phyloP scores from a whole-genome alignment of 2,329 filamentous ascomycete species.

The Neopestalotiopsis sp. region DNA sequence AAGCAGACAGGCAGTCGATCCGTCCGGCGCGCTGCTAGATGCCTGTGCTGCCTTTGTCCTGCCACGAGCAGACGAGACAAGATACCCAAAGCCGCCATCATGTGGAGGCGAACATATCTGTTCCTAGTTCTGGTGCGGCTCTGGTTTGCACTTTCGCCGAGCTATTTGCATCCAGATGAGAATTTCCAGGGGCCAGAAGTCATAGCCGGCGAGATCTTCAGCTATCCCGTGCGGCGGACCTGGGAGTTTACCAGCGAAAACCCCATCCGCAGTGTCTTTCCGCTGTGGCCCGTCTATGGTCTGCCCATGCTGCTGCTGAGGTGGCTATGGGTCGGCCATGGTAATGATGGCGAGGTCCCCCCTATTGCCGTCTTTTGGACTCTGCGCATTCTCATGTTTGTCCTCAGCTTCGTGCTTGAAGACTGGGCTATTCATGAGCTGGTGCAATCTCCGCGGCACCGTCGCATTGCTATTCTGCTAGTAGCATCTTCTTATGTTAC shows the following conservation, averaged over 20 bases:
- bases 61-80: slow-evolving; percentile 12
- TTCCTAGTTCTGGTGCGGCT: slow-evolving; percentile 84
- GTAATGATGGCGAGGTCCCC: slow-evolving; percentile 75
- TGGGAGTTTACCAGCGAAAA: slow-evolving; percentile 94
- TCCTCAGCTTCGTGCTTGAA: slow-evolving; percentile 93
- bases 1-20: not conserved
- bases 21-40: not conserved
- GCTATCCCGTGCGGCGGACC: slow-evolving; percentile 85
- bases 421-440: slow-evolving; percentile 98
- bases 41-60: slow-evolving; percentile 3
- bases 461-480: slow-evolving; percentile 77
- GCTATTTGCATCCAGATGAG: slow-evolving; percentile 98
- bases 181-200: slow-evolving; percentile 99
- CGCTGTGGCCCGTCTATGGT: slow-evolving; percentile 94
- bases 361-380: slow-evolving; percentile 91
- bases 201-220: slow-evolving; percentile 92
- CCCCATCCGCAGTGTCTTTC: slow-evolving; percentile 95
- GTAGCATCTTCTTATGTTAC: slow-evolving; percentile 97
- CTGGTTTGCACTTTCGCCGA: slow-evolving; percentile 92
- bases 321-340: slow-evolving; percentile 90
- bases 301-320: slow-evolving; percentile 90
- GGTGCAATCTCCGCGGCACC: slow-evolving; percentile 74
- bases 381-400: slow-evolving; percentile 88
- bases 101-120: slow-evolving; percentile 93
- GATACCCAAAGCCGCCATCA: slow-evolving; percentile 44